These are phyloP conservation scores for Tulasnella calospora DNA, from an alignment of 768 basidiomycete genomes.

Conservation along the genomic window DNA sequence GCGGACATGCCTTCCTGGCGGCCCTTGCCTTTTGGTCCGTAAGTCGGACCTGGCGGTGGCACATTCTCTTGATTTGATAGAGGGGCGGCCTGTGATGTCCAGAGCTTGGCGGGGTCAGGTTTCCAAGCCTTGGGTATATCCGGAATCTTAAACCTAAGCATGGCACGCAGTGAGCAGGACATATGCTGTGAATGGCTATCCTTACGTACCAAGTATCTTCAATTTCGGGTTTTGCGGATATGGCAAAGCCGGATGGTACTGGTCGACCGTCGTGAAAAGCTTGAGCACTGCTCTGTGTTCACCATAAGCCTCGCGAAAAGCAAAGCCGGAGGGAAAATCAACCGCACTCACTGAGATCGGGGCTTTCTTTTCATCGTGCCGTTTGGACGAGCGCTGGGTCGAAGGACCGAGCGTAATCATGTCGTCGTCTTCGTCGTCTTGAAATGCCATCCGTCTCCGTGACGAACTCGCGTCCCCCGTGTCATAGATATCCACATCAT, in stretches of 20 bases:
- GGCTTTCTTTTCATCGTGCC: neutral
- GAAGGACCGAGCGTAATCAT: constrained; percentile 32
- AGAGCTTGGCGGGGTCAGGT: constrained; percentile 76
- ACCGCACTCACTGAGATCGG: neutral
- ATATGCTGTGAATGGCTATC: constrained; percentile 17
- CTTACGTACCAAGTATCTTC: constrained; percentile 62
- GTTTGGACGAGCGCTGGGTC: neutral
- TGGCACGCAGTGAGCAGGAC: constrained; percentile 29
- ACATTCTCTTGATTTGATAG: constrained; percentile 33
- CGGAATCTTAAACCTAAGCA: constrained; percentile 71
- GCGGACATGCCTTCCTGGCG: constrained; percentile 51
- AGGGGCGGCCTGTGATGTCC: constrained; percentile 38
- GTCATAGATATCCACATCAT: constrained; percentile 84
- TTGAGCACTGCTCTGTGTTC: constrained; percentile 31
- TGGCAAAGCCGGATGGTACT: constrained; percentile 69
- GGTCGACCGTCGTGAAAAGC: constrained; percentile 71
- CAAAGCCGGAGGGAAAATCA: neutral
- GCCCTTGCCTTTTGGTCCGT: constrained; percentile 43
- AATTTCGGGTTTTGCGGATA: constrained; percentile 60
- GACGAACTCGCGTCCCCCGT: constrained; percentile 38
- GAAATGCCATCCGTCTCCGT: constrained; percentile 54
- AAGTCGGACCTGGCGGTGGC: constrained; percentile 11
- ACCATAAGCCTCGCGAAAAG: neutral
- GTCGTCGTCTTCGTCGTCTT: constrained; percentile 62
- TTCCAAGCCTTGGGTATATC: constrained; percentile 80